phyloP scores from a whole-genome alignment of 257 asterid genomes.

The Nicotiana obtusifolia region DNA sequence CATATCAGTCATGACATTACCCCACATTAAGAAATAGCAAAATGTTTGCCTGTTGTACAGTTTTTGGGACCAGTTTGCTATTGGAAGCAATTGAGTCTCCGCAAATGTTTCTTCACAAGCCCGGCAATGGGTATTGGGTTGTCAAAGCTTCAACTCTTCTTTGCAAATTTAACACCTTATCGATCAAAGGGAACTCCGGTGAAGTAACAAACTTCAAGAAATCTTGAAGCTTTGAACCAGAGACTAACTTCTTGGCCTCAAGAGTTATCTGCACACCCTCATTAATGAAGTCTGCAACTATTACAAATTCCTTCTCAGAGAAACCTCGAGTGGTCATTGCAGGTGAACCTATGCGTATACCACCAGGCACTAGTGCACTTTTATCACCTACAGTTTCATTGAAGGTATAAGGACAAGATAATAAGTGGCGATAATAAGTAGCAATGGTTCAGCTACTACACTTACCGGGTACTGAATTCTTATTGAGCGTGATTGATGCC shows the following conservation, averaged over 20 bases:
- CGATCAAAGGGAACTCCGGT: constrained; percentile 62
- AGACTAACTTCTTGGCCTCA: constrained; percentile 61
- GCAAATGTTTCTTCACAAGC: constrained; percentile 36
- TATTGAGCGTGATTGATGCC: constrained; percentile 96
- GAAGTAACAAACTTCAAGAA: constrained; percentile 63
- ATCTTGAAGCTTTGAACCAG: constrained; percentile 79
- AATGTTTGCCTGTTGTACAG: neutral
- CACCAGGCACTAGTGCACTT: constrained; percentile 92
- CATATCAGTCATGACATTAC: neutral
- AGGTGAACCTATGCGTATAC: constrained; percentile 88
- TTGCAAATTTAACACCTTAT: constrained; percentile 46
- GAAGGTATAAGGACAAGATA: neutral
- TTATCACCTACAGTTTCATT: constrained; percentile 54
- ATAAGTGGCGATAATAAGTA: neutral
- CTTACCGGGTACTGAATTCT: constrained; percentile 93
- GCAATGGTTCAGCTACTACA: neutral
- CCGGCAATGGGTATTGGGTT: constrained; percentile 77
- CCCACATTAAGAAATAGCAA: neutral
- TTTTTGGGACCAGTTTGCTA: neutral
- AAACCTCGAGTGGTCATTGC: constrained; percentile 98
- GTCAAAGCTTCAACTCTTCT: constrained; percentile 72
- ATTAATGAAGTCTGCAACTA: constrained; percentile 72
- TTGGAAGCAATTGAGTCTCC: neutral
- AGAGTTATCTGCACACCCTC: constrained; percentile 81
- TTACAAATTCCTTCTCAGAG: constrained; percentile 51